These are phyloP conservation scores for Cubamyces sp. DNA, from an alignment of 768 basidiomycete genomes.

Conservation along the genomic window DNA sequence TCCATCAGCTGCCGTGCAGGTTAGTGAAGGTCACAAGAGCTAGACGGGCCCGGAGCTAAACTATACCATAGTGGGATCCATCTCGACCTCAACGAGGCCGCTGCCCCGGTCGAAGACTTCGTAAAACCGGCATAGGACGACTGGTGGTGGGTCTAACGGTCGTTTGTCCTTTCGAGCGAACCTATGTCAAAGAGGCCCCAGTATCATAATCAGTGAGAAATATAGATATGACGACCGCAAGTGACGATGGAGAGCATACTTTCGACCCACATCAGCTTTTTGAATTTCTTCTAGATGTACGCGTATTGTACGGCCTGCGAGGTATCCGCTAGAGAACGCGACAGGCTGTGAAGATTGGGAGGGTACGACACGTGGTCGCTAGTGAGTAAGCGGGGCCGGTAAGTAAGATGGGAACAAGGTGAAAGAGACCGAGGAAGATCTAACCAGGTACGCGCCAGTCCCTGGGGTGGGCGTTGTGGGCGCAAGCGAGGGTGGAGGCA, in stretches of 20 bases:
- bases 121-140: slow-evolving; percentile 12
- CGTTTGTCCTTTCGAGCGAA: slow-evolving; percentile 24
- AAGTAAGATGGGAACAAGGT: too few relatives aligned
- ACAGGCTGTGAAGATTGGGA: slow-evolving; percentile 47
- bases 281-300: slow-evolving; percentile 61
- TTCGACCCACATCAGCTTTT: slow-evolving; percentile 65
- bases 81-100: background rate
- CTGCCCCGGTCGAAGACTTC: background rate
- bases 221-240: background rate
- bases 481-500: too few relatives aligned
- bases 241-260: too few relatives aligned
- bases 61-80: background rate
- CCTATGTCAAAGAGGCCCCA: background rate
- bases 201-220: slow-evolving; percentile 20
- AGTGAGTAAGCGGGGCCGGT: too few relatives aligned
- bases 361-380: background rate
- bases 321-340: slow-evolving; percentile 60
- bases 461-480: too few relatives aligned
- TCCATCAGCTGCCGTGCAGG: slow-evolving; percentile 41
- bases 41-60: too few relatives aligned
- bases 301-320: slow-evolving; percentile 58
- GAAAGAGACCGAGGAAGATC: too few relatives aligned
- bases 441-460: too few relatives aligned
- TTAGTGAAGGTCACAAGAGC: background rate
- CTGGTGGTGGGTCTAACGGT: slow-evolving; percentile 24